Evolutionary conservation across 2,329 filamentous ascomycete genomes (phyloP).

Genomic region (Trichophyton schoenleinii): DNA sequence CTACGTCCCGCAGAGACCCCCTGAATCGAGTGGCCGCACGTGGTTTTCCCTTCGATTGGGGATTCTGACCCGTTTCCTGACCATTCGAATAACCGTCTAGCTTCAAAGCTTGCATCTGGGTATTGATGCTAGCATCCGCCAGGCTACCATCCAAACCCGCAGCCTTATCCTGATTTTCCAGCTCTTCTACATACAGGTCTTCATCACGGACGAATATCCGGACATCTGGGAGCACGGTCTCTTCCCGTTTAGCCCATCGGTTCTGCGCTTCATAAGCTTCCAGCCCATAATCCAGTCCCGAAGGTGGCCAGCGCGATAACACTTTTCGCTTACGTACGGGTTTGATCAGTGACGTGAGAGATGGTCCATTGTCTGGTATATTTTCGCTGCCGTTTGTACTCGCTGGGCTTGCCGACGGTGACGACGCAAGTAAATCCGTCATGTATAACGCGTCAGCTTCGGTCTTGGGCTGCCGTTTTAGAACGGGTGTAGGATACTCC

Average conservation of each 20-base stretch:
- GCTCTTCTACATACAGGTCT: not conserved
- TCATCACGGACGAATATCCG: not conserved
- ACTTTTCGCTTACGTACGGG: constrained; percentile 24
- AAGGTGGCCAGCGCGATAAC: constrained; percentile 29
- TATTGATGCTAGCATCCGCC: not conserved
- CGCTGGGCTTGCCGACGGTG: not conserved
- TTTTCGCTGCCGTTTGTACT: constrained; percentile 3
- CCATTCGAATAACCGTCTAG: not conserved
- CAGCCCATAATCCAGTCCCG: constrained; percentile 24
- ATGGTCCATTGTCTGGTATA: not conserved
- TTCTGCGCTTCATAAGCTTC: not conserved
- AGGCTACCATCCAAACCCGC: not conserved
- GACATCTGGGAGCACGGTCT: not conserved
- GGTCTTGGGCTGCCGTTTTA: constrained; percentile 12
- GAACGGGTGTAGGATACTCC: constrained; percentile 24
- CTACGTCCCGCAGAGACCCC: constrained; percentile 6
- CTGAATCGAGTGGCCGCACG: not conserved
- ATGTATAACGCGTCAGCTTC: constrained; percentile 6
- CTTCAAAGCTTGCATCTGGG: not conserved
- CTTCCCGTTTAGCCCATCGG: not conserved
- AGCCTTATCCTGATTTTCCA: not conserved
- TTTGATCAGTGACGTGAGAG: constrained; percentile 6
- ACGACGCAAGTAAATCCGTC: not conserved
- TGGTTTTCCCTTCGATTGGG: not conserved
- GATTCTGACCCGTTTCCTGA: not conserved